phyloP scores from a whole-genome alignment of 306 rosid genomes.

The Urtica urens region DNA sequence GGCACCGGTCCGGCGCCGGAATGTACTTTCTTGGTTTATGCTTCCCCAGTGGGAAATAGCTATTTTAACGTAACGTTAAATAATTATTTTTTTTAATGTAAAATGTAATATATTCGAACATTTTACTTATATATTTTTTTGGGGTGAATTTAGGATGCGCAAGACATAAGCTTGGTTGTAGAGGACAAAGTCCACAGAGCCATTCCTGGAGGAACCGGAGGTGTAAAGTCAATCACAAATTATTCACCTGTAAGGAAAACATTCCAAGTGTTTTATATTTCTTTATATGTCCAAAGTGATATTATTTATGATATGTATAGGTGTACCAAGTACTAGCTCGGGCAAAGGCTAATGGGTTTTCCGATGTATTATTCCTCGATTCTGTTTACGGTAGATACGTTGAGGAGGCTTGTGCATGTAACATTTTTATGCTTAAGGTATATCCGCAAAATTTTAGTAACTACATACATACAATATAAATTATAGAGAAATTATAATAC shows the following conservation, averaged over 20 bases:
- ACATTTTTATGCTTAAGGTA: constrained; percentile 43
- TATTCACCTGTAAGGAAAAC: constrained; percentile 63
- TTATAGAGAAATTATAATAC: no score
- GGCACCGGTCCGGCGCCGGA: constrained; percentile 42
- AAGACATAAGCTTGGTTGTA: constrained; percentile 27
- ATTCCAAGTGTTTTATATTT: no score
- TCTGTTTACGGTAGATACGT: constrained; percentile 33
- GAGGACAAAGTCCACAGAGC: constrained; percentile 36
- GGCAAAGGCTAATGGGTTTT: constrained; percentile 37
- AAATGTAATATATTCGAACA: background rate
- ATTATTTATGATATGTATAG: no score
- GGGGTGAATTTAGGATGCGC: no score
- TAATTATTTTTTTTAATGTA: no score
- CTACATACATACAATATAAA: no score
- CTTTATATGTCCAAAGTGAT: no score
- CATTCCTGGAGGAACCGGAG: constrained; percentile 53
- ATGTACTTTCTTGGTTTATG: constrained; percentile 34
- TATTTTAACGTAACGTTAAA: constrained; percentile 47
- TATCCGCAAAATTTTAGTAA: no score
- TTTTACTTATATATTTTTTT: no score
- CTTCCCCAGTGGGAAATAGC: constrained; percentile 29
- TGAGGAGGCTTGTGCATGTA: constrained; percentile 32
- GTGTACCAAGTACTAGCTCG: no score
- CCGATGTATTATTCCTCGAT: constrained; percentile 41
- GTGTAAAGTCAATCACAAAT: constrained; percentile 45